Evolutionary conservation across 306 rosid genomes (phyloP), one percentile per base, ranked within the genome.

Genomic region (Prunus kanzakura): DNA sequence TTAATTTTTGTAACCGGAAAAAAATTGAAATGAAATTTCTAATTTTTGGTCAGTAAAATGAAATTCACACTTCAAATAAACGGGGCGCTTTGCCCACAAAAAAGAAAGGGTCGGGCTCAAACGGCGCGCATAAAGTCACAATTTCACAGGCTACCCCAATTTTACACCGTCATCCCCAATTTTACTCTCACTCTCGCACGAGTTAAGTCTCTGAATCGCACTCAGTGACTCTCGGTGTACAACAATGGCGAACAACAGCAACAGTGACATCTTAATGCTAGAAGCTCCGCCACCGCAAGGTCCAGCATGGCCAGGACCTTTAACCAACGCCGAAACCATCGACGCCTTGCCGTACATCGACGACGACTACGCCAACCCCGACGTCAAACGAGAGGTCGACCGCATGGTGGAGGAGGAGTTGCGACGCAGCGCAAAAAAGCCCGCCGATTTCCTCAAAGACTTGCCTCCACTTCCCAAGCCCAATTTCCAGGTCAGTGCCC

Each of bases 321-420:
- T 82, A 32, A 85, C 85, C 14, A 83, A 87, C 79, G 90, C 95
- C 4, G 93, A 92, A 76, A 78, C 87, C 51, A 87, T 92, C 64
- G 97, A 95, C 63, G 98, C 98, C 29, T 78, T 95, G 83, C 97
- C 98, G 45, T 95, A 95, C 89, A 90, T 95, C 67, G 98, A 95
- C 78, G 95, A 86, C 27, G 97, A 92, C 89, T 95, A 95, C 81
- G 85, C 87, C 15, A 69, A 89, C 75, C 87, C 91, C 2, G 70
- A 85, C 60, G 93, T 95, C 50, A 95, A 95, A 83, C 58, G 76
- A 6, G 98, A 92, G 78, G 98, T 95, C 51, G 97, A 92, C 79
- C 95, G 91, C 45, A 83, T 90, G 69, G 91, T 95, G 11, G 97
- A 92, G 84, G 96, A 92, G 6, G 97, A 95, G 88, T 87, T 95